Base-by-base conservation (phyloP, 208 protist species). In the Histomonas meleagridis region DNA sequence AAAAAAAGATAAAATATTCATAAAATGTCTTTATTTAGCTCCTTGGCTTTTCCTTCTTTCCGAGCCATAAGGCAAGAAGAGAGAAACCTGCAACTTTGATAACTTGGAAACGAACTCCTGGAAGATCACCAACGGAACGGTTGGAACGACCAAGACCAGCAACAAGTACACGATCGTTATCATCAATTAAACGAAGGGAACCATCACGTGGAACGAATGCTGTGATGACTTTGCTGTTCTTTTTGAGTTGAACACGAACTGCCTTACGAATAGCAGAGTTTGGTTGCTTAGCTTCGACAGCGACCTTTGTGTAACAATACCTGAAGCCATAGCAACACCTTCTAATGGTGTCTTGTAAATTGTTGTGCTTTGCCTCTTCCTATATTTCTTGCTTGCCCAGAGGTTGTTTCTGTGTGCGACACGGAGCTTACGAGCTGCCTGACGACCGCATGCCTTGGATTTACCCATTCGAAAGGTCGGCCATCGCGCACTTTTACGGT, bases 221-320 rank as follows among this genome's bases (percentile, higher is more conserved):
- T 91, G 98, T 97, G 94, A 99, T 98, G 94, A 98, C 99, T 97
- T 99, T 99, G 94, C 97, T 97, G 97, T 99, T 99, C 97, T 99
- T 99, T 95, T 99, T 99, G 62, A 99, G 96, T 96, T 99, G 98
- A 91, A 99, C 98, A 95, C 98, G 97, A 79, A 99, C 98, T 95
- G 98, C 99, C 96, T 99, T 99, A 96, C 98, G 98, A 95, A 99
- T 98, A 91, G 98, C 98, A 93, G 98, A 99, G 97, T 99, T 99
- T 93, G 98, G 98, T 97, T 99, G 98, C 95, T 99, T 99, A 76
- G 98, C 97, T 94, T 98, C 98, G 94, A 99, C 97, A 94, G 98
- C 98, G 93, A 96, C 95, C 92, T 92, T 79, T 18, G 40, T 40
- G 70, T 40, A 35, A 79, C 70, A 28, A 79, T 79, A 7, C 70